Conservation (phyloP, 2,329 filamentous ascomycete genomes). For the Claviceps capensis region DNA sequence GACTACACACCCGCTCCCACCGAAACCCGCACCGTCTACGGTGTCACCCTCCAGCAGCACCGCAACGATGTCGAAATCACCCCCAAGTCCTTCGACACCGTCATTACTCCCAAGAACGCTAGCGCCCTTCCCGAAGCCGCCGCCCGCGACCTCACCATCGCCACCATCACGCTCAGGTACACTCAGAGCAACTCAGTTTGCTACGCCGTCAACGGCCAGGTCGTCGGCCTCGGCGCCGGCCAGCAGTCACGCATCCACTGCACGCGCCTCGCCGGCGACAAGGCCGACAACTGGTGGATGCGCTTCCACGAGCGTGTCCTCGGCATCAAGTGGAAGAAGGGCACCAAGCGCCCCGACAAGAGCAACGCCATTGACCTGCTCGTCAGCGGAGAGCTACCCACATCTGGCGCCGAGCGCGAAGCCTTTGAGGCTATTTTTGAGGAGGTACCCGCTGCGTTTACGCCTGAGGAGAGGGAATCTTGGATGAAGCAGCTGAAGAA, state of each 20-base stretch:
- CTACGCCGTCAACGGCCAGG: conserved; percentile 87
- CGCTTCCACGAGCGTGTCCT: conserved; percentile 88
- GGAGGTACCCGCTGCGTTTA: conserved; percentile 72
- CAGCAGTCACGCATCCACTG: conserved; percentile 98
- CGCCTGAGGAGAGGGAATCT: conserved; percentile 65
- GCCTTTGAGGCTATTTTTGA: conserved; percentile 85
- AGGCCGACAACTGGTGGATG: conserved; percentile 99
- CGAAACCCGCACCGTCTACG: conserved; percentile 82
- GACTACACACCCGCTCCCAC: conserved; percentile 67
- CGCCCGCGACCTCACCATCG: conserved; percentile 79
- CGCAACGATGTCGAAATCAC: conserved; percentile 85
- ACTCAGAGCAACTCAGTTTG: conserved; percentile 98
- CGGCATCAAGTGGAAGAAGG: conserved; percentile 90
- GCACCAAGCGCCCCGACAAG: conserved; percentile 92
- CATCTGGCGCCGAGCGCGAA: conserved; percentile 68
- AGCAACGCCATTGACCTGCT: conserved; percentile 95
- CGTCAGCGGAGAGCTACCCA: conserved; percentile 79
- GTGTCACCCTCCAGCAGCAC: conserved; percentile 75
- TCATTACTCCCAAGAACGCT: conserved; percentile 76
- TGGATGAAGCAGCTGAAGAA: conserved; percentile 74
- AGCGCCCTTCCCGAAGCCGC: conserved; percentile 63
- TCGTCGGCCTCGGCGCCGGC: conserved; percentile 86
- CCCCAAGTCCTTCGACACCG: conserved; percentile 69
- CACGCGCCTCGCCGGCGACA: conserved; percentile 92
- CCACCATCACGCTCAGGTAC: conserved; percentile 95